These are phyloP conservation scores for Fusarium irregulare DNA, from an alignment of 2,329 filamentous ascomycete species.

Conservation along the genomic window DNA sequence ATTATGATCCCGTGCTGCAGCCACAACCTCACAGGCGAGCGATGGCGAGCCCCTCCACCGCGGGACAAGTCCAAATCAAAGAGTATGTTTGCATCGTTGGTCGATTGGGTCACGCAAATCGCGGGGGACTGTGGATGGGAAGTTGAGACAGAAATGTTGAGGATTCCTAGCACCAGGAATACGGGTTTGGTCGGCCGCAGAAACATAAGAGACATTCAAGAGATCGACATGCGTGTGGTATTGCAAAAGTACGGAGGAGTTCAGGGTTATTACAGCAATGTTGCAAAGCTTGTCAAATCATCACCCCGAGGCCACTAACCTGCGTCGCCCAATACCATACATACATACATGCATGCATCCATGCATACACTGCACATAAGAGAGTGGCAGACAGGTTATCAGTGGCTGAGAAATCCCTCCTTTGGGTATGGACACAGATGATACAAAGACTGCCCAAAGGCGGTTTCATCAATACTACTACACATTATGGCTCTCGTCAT, in stretches of 20 bases:
- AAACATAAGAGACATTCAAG: conserved; percentile 43
- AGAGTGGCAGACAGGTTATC: neutral
- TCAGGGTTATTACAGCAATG: conserved; percentile 68
- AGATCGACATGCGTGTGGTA: conserved; percentile 58
- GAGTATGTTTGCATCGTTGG: conserved; percentile 86
- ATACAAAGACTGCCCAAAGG: neutral
- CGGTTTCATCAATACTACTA: conserved; percentile 1
- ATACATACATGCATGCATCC: neutral
- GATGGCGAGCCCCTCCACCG: conserved; percentile 74
- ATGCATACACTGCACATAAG: neutral
- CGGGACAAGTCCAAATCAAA: conserved; percentile 61
- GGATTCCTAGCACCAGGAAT: conserved; percentile 94
- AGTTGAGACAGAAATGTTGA: conserved; percentile 84
- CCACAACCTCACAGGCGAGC: conserved; percentile 81
- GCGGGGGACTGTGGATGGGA: conserved; percentile 78
- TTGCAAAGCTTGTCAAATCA: conserved; percentile 69
- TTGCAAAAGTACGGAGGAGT: conserved; percentile 66
- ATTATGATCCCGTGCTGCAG: conserved; percentile 96
- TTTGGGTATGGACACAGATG: neutral
- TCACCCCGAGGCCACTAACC: conserved; percentile 41
- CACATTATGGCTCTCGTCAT: conserved; percentile 12
- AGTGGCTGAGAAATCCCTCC: neutral
- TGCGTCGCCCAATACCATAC: neutral
- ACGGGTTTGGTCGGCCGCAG: conserved; percentile 79
- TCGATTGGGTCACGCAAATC: conserved; percentile 79